These are phyloP conservation scores for Mortierella sp. DNA, from an alignment of 371 early-diverging fungal genomes.

Conservation along the genomic window DNA sequence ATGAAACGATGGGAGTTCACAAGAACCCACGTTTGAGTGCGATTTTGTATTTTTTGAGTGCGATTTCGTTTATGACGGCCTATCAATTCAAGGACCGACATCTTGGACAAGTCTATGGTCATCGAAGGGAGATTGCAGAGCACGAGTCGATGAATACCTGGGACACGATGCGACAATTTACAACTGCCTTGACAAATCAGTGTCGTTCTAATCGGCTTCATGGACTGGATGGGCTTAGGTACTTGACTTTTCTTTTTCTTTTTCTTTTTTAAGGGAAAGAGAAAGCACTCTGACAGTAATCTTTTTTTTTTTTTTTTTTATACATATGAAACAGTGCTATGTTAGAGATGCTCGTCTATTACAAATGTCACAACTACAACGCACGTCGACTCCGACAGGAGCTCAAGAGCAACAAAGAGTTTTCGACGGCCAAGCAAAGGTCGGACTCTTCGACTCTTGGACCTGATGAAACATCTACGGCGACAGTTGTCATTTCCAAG, in stretches of 20 bases:
- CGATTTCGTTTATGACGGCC: constrained; percentile 23
- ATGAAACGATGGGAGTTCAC: constrained; percentile 18
- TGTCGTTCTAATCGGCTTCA: constrained; percentile 15
- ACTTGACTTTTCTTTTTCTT: neutral
- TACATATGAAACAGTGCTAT: neutral
- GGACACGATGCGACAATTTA: constrained; percentile 25
- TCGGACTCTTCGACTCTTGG: no score
- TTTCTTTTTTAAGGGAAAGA: neutral
- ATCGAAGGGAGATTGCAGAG: constrained; percentile 10
- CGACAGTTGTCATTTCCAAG: constrained; percentile 1
- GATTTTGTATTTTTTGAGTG: constrained; percentile 28
- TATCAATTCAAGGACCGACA: constrained; percentile 25
- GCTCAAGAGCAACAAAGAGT: constrained; percentile 6
- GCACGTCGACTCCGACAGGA: constrained; percentile 18
- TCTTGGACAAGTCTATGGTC: constrained; percentile 8
- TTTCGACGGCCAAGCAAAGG: no score
- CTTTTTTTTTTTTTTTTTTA: neutral
- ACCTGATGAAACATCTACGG: no score
- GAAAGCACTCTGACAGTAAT: no score
- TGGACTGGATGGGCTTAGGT: constrained; percentile 28
- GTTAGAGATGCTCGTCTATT: constrained; percentile 28
- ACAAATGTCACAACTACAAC: constrained; percentile 22
- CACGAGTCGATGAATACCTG: constrained; percentile 31
- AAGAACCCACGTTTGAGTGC: constrained; percentile 27
- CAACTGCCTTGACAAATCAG: constrained; percentile 22